Percentiles rank a stretch among this genome's conserved stretches.
phyloP scores from a whole-genome alignment of 2,329 filamentous ascomycete species.

The Phyllosticta citrichinensis region DNA sequence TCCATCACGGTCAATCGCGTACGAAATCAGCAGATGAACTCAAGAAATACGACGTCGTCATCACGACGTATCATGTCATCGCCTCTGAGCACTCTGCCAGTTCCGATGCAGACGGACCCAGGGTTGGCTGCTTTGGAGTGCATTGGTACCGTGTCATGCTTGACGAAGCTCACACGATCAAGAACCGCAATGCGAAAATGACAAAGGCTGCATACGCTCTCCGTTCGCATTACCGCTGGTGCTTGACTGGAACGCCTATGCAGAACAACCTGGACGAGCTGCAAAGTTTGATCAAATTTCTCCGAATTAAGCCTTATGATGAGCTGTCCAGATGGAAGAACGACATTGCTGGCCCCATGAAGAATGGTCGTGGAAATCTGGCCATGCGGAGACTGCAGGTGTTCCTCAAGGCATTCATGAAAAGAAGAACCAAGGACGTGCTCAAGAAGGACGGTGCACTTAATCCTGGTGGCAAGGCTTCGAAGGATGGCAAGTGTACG shows the following conservation, averaged over 20 bases:
- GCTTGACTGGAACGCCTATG: slow-evolving; percentile 90
- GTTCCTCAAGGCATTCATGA: slow-evolving; percentile 90
- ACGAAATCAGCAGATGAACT: slow-evolving; percentile 71
- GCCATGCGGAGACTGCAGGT: slow-evolving; percentile 80
- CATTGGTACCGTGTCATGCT: slow-evolving; percentile 94
- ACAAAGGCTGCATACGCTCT: slow-evolving; percentile 87
- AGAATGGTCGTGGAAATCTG: slow-evolving; percentile 77
- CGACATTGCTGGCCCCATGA: slow-evolving; percentile 81
- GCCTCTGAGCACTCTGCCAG: slow-evolving; percentile 78
- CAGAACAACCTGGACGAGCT: slow-evolving; percentile 97
- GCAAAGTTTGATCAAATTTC: slow-evolving; percentile 84
- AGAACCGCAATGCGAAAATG: slow-evolving; percentile 92
- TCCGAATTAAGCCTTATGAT: slow-evolving; percentile 85
- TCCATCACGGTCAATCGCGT: slow-evolving; percentile 82
- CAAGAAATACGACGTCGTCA: slow-evolving; percentile 82
- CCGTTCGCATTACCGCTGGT: slow-evolving; percentile 85
- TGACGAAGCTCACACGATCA: slow-evolving; percentile 96
- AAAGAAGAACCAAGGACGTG: slow-evolving; percentile 96
- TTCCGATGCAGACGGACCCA: slow-evolving; percentile 50
- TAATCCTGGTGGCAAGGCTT: slow-evolving; percentile 59
- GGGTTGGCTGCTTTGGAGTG: slow-evolving; percentile 78
- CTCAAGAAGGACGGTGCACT: slow-evolving; percentile 77
- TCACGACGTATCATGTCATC: slow-evolving; percentile 93
- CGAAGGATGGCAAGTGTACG: slow-evolving; percentile 43
- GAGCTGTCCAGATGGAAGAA: slow-evolving; percentile 81